Evolutionary conservation across 768 basidiomycete genomes (phyloP).

Genomic region (Suillus plorans): DNA sequence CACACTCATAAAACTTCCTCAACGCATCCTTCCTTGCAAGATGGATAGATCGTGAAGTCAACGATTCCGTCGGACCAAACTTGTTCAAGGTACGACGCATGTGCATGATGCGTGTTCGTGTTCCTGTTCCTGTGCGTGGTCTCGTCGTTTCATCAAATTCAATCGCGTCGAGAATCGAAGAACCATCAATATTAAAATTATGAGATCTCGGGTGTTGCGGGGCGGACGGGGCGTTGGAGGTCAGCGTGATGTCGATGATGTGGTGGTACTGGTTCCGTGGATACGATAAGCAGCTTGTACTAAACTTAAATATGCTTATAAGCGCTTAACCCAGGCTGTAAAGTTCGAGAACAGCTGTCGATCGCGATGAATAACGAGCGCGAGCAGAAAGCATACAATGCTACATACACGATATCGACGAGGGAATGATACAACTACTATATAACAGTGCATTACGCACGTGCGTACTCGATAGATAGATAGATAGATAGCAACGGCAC

Average conservation of each 20-base stretch:
- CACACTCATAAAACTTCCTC: conserved; percentile 20
- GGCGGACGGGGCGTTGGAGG: not conserved
- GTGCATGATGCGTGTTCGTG: not conserved
- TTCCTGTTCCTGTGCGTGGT: not conserved
- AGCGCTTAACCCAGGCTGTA: too few species aligned
- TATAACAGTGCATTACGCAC: conserved; percentile 3
- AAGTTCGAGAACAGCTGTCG: too few species aligned
- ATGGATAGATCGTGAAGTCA: conserved; percentile 12
- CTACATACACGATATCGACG: not conserved
- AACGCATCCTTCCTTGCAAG: conserved; percentile 19
- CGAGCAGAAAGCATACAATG: not conserved
- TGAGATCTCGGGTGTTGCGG: not conserved
- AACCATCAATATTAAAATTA: not conserved
- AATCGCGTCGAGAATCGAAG: not conserved
- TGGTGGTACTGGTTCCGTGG: not conserved
- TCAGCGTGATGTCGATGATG: not conserved
- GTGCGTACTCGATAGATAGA: not conserved
- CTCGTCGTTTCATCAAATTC: not conserved
- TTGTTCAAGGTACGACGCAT: conserved; percentile 1
- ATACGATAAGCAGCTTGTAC: not conserved
- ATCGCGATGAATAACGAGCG: too few species aligned
- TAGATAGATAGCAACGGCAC: not conserved
- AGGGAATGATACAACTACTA: not conserved
- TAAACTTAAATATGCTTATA: too few species aligned
- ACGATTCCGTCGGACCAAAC: conserved; percentile 3